A percentile compares a stretch with the other conserved stretches of the same genome.
Evolutionary conservation across 1,284 basidiomycete species (phyloP).

Genomic region (Omphalotus olearius): DNA sequence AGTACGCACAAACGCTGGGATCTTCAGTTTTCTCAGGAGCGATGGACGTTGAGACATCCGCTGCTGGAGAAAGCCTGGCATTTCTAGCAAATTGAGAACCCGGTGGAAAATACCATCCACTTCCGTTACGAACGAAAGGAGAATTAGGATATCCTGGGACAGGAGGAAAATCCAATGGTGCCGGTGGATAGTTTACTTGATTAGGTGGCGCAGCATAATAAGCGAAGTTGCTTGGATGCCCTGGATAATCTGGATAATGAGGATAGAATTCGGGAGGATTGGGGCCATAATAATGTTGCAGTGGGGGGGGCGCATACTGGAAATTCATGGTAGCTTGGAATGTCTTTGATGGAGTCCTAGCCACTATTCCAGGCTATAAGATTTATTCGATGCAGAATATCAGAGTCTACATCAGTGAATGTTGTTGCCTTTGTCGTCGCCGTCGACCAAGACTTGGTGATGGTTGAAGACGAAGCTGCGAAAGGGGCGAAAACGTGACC

Average conservation of each 20-base stretch:
- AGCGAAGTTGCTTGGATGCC: neutral
- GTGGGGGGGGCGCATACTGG: slow-evolving; percentile 5
- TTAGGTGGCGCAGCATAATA: neutral
- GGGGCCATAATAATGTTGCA: neutral
- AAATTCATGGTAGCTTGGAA: slow-evolving; percentile 4
- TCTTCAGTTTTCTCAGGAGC: neutral
- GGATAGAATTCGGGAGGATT: neutral
- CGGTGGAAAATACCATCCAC: slow-evolving; percentile 5
- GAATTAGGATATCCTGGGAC: neutral
- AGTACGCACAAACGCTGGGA: slow-evolving; percentile 28
- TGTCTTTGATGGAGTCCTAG: too few relatives aligned
- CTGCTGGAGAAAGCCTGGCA: neutral
- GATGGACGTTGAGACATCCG: neutral
- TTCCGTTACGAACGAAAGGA: neutral
- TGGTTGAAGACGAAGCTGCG: too few relatives aligned
- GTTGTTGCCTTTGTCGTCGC: too few relatives aligned
- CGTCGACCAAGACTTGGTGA: too few relatives aligned
- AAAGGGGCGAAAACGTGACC: too few relatives aligned
- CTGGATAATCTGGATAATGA: neutral
- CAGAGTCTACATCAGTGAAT: too few relatives aligned
- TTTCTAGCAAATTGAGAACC: neutral
- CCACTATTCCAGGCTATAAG: too few relatives aligned
- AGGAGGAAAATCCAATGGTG: neutral
- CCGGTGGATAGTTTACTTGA: neutral
- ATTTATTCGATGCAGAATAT: too few relatives aligned